These are phyloP conservation scores for Hyaloperonospora arabidopsidis DNA, from an alignment of 352 stramenopile species.

Conservation along the genomic window DNA sequence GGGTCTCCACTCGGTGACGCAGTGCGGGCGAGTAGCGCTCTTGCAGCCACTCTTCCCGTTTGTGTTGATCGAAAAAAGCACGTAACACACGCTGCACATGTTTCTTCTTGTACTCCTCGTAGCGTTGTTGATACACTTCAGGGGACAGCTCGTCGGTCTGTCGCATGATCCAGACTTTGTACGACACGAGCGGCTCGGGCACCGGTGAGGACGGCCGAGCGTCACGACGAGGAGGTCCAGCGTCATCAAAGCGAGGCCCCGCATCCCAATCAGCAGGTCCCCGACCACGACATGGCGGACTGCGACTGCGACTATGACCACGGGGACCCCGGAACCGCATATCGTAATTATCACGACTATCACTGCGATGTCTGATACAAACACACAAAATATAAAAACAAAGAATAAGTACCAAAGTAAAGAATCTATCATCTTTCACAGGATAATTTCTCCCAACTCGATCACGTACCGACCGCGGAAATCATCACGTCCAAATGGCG, in stretches of 20 bases:
- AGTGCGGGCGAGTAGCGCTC: slow-evolving; percentile 79
- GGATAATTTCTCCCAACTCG: no score
- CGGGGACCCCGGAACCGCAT: slow-evolving; percentile 26
- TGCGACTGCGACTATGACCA: slow-evolving; percentile 29
- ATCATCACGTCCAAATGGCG: slow-evolving; percentile 22
- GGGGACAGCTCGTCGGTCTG: slow-evolving; percentile 73
- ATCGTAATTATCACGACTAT: slow-evolving; percentile 31
- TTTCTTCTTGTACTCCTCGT: slow-evolving; percentile 87
- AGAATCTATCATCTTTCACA: neutral
- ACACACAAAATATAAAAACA: neutral
- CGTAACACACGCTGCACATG: slow-evolving; percentile 69
- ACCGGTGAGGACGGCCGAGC: slow-evolving; percentile 30
- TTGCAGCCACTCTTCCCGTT: slow-evolving; percentile 81
- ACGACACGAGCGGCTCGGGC: slow-evolving; percentile 71
- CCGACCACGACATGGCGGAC: slow-evolving; percentile 13
- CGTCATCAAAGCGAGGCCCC: slow-evolving; percentile 20
- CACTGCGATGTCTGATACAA: slow-evolving; percentile 17
- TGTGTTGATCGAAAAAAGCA: slow-evolving; percentile 82
- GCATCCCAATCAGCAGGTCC: slow-evolving; percentile 21
- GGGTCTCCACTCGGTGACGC: slow-evolving; percentile 48
- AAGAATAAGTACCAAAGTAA: neutral
- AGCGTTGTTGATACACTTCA: slow-evolving; percentile 79
- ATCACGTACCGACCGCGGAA: slow-evolving; percentile 20
- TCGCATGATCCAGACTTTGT: slow-evolving; percentile 86
- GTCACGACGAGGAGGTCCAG: slow-evolving; percentile 12